phyloP scores from a whole-genome alignment of 2,329 filamentous ascomycete species.

The Alternaria sp. region DNA sequence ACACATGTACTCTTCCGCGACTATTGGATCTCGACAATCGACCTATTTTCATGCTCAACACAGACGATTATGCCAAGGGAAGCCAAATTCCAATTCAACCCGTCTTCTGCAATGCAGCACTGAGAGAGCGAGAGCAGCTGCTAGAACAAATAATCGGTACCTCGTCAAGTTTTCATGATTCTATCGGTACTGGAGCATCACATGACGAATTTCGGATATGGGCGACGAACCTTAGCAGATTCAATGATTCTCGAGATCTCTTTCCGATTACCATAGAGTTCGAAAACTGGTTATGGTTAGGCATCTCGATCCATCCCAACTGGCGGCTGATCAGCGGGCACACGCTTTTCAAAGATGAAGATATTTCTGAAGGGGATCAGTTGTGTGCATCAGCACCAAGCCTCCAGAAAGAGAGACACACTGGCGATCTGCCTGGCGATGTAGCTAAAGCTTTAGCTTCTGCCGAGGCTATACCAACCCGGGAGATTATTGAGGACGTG shows the following conservation, averaged over 20 bases:
- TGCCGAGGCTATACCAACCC: constrained; percentile 9
- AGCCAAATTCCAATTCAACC: constrained; percentile 29
- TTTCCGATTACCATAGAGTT: constrained; percentile 54
- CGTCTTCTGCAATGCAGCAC: constrained; percentile 42
- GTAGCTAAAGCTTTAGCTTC: constrained; percentile 13
- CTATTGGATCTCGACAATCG: constrained; percentile 44
- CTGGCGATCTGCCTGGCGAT: constrained; percentile 4
- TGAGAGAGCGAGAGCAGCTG: constrained; percentile 39
- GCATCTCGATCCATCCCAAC: constrained; percentile 38
- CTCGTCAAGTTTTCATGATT: not conserved
- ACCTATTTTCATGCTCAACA: constrained; percentile 44
- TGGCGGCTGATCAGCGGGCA: constrained; percentile 42
- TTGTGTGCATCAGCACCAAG: constrained; percentile 8
- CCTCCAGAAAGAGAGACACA: not conserved
- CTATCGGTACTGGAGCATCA: constrained; percentile 14
- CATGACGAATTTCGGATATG: constrained; percentile 54
- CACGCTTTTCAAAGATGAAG: constrained; percentile 27
- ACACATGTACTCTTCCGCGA: constrained; percentile 36
- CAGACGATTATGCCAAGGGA: constrained; percentile 35
- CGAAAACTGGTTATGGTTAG: constrained; percentile 41
- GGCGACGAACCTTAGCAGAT: constrained; percentile 54
- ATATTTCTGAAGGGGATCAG: constrained; percentile 21
- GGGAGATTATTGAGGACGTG: not conserved
- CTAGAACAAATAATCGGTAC: constrained; percentile 35
- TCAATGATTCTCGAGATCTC: constrained; percentile 57